These are phyloP conservation scores for Fusarium annulatum DNA, from an alignment of 2,329 filamentous ascomycete genomes.

Conservation along the genomic window DNA sequence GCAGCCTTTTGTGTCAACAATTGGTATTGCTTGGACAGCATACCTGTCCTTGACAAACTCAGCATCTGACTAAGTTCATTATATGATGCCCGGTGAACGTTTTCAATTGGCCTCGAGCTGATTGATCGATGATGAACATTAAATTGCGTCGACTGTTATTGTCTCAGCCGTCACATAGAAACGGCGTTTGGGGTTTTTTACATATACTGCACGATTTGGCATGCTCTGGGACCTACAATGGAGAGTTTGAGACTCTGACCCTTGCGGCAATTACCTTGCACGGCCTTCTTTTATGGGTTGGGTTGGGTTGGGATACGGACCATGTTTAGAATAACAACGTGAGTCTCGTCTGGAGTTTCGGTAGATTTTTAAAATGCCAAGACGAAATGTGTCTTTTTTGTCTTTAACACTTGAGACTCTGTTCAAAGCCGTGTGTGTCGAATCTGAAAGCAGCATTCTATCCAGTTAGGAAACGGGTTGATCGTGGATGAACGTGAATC, in stretches of 20 bases:
- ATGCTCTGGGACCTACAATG: not conserved
- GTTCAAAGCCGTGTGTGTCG: not conserved
- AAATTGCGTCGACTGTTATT: not conserved
- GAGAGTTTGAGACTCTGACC: not conserved
- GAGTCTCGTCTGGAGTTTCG: conserved; percentile 22
- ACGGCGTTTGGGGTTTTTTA: conserved; percentile 12
- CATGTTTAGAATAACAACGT: conserved; percentile 14
- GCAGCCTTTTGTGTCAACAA: conserved; percentile 92
- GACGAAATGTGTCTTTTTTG: not conserved
- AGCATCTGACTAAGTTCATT: conserved; percentile 68
- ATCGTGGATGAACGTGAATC: not conserved
- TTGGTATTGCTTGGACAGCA: conserved; percentile 97
- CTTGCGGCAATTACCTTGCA: not conserved
- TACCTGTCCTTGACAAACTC: conserved; percentile 95
- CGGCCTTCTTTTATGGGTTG: not conserved
- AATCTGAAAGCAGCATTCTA: too few relatives aligned
- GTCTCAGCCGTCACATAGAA: conserved; percentile 1
- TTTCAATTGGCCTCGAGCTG: not conserved
- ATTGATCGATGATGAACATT: not conserved
- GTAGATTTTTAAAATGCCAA: conserved; percentile 2
- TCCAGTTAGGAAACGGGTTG: not conserved
- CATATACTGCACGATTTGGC: not conserved
- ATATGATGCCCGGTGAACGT: not conserved
- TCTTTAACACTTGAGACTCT: fast-evolving
- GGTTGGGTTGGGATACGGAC: not conserved